Evolutionary conservation across 2,329 filamentous ascomycete genomes (phyloP), one percentile per base, ranked within the genome.

Genomic region (Immersiporthe knoxdaviesiana): DNA sequence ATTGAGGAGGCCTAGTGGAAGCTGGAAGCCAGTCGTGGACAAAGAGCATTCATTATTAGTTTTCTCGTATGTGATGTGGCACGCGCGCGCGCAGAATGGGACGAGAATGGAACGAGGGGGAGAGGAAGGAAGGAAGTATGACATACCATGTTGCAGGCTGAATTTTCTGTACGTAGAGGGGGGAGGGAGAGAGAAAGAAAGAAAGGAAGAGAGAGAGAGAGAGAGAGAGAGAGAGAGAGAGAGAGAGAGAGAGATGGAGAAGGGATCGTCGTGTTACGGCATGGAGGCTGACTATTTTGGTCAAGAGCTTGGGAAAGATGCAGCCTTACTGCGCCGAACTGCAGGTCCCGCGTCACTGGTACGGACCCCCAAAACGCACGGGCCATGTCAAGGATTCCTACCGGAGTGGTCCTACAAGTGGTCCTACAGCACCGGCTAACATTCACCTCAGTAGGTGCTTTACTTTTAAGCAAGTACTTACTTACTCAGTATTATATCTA

Each of bases 1-100:
- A 77, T 93, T 98, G 72, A 99, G 87, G 64, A 99, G 90, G 77
- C 94, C 94, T 79, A 92, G 85, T 73, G 90, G 90, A 74, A 92
- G 80, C 90, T 92, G n/a, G 74, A 58, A 65, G 63, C 58, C 62
- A 58, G 41, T n/a, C 21, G 44, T 50, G n/a, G 37, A 12, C 6
- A 39, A 12, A 39, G 11, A 12, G 11, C 14, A 30, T 59, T 16
- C 54, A 30, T 30, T 11, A 21, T 60, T 16, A 37, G 30, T 24
- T 58, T 58, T n/a, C n/a, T 60, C 58, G 30, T n/a, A 24, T 12
- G 7, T 10, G 27, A 35, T 35, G 37, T 35, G 11, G 52, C n/a
- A n/a, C 4, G 24, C 52, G n/a, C 11, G 24, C 54, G 8, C 32
- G 35, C 35, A 14, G 4, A 27, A n/a, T n/a, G n/a, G n/a, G n/a